These are phyloP conservation scores for Rhodotorula sp. DNA, from an alignment of 1,284 basidiomycete species.

Conservation along the genomic window DNA sequence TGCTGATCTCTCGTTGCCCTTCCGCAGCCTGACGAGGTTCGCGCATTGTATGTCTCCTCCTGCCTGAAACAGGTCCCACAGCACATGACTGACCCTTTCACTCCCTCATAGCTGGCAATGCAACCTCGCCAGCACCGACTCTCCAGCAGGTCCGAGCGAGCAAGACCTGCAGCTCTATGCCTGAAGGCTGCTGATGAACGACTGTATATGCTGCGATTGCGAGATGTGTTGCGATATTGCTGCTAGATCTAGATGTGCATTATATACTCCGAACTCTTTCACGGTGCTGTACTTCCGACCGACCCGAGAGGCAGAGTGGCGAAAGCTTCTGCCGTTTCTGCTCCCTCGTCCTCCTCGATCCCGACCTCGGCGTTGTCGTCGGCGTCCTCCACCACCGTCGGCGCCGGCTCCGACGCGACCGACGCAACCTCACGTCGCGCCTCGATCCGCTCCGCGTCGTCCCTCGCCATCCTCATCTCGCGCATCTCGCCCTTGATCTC, in stretches of 20 bases:
- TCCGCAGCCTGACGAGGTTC: constrained; percentile 42
- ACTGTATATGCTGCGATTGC: background rate
- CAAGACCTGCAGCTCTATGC: constrained; percentile 40
- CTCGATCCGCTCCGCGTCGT: constrained; percentile 10
- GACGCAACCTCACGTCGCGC: background rate
- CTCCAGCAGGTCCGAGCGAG: constrained; percentile 40
- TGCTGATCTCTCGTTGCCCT: background rate
- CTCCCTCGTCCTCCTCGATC: background rate
- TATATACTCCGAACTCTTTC: background rate
- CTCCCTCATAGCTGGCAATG: constrained; percentile 43
- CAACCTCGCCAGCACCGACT: constrained; percentile 46
- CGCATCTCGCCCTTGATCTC: constrained; percentile 9
- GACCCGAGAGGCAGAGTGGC: background rate
- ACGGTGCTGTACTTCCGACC: background rate
- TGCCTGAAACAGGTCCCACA: background rate
- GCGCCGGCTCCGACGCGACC: background rate
- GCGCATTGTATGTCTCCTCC: constrained; percentile 28
- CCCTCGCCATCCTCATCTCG: constrained; percentile 21
- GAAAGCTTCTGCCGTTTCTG: background rate
- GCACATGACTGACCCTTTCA: background rate
- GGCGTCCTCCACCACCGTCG: background rate
- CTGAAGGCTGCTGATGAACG: constrained; percentile 10
- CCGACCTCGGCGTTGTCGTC: too few species aligned
- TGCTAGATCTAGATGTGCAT: background rate
- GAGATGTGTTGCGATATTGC: background rate